phyloP scores from a whole-genome alignment of 805 yeast genomes.

The Hanseniaspora taiwanica region DNA sequence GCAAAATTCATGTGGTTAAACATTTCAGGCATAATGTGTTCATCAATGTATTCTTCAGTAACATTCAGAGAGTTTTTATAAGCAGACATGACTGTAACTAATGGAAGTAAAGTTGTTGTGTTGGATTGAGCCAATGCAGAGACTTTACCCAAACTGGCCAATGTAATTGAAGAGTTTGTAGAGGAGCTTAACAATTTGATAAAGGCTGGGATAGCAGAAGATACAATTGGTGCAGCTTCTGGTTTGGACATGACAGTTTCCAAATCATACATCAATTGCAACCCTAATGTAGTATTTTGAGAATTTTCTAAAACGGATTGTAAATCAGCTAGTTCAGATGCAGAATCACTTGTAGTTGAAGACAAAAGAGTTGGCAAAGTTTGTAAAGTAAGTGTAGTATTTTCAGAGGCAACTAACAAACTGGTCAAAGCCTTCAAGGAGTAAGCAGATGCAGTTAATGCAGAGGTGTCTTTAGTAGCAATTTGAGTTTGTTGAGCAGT shows the following conservation, averaged over 20 bases:
- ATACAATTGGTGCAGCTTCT: constrained; percentile 1
- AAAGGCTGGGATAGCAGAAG: constrained; percentile 1
- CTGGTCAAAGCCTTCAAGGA: constrained; percentile 15
- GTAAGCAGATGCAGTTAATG: constrained; percentile 9
- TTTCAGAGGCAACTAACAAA: constrained; percentile 12
- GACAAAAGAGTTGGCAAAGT: constrained; percentile 12
- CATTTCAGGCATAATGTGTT: constrained; percentile 14
- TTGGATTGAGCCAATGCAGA: constrained; percentile 3
- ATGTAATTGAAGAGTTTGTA: constrained; percentile 9
- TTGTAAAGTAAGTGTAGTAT: constrained; percentile 12
- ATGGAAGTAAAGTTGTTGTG: constrained; percentile 4
- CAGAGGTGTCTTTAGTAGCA: constrained; percentile 9
- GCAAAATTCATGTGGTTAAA: constrained; percentile 17
- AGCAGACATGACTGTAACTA: constrained; percentile 3
- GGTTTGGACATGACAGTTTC: background rate
- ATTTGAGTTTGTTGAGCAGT: constrained; percentile 12
- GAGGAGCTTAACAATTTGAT: constrained; percentile 5
- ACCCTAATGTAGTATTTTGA: constrained; percentile 12
- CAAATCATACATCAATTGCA: constrained; percentile 9
- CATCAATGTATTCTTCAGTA: constrained; percentile 12
- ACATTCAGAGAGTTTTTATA: constrained; percentile 5
- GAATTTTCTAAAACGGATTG: constrained; percentile 9
- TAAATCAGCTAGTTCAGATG: constrained; percentile 14
- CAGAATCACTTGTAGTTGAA: constrained; percentile 10
- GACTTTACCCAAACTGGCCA: constrained; percentile 11